Evolutionary conservation across 495 filamentous ascomycete species (phyloP).

Genomic region (Aspergillus bridgeri): DNA sequence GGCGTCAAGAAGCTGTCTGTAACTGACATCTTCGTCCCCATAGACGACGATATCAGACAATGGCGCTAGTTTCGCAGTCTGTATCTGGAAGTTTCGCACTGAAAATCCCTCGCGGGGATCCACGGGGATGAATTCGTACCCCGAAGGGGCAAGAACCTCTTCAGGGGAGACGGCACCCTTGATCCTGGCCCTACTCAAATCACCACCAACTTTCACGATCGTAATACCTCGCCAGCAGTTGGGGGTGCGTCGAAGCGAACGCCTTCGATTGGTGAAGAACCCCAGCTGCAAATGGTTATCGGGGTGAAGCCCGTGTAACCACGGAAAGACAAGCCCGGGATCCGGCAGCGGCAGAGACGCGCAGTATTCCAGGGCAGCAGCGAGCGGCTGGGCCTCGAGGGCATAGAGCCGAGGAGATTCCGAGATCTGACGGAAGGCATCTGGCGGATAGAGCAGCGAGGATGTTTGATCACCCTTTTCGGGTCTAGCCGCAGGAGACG

Average conservation of each 20-base stretch:
- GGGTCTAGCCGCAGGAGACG: constrained; percentile 44
- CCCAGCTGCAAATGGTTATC: constrained; percentile 82
- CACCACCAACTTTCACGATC: constrained; percentile 83
- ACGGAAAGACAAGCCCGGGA: constrained; percentile 84
- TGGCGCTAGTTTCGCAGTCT: constrained; percentile 82
- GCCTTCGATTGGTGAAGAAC: constrained; percentile 80
- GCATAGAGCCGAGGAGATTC: constrained; percentile 64
- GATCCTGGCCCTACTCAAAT: constrained; percentile 68
- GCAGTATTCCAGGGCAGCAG: constrained; percentile 67
- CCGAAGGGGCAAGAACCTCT: constrained; percentile 61
- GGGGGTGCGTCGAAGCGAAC: constrained; percentile 67
- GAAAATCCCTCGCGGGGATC: constrained; percentile 85
- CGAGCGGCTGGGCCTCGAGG: constrained; percentile 65
- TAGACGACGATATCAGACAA: constrained; percentile 92
- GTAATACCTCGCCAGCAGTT: constrained; percentile 77
- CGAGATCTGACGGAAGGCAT: constrained; percentile 54
- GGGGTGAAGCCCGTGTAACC: constrained; percentile 93
- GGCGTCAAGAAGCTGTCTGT: constrained; percentile 56
- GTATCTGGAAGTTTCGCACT: constrained; percentile 94
- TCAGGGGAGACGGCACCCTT: constrained; percentile 81
- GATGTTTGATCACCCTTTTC: constrained; percentile 45
- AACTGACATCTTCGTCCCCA: constrained; percentile 58
- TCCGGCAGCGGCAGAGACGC: constrained; percentile 79
- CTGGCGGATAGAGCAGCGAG: constrained; percentile 74
- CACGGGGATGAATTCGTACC: constrained; percentile 48